Base-by-base conservation (phyloP, 306 rosid genomes). In the Dalbergia cochinchinensis region DNA sequence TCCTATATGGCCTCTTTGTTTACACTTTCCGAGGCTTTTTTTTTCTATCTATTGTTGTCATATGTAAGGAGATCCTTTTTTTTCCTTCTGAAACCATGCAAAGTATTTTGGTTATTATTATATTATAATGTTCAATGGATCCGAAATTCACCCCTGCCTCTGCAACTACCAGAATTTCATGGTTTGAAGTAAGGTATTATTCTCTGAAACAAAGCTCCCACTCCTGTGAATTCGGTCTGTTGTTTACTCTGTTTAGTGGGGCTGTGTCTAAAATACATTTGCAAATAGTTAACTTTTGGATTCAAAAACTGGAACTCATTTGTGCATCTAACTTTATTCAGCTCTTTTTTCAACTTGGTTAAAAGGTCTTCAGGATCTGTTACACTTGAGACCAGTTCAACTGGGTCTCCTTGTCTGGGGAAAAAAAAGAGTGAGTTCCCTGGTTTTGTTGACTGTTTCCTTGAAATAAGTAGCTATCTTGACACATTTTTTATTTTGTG, bases 151-250 rank as follows among this genome's bases (percentile, higher is more conserved):
- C 72, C 79, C 58, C 75, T 74, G 68, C 39, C 74, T 78, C 92
- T 85, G 92, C 85, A 61, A 69, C 67, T 86, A 88, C 81, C 91
- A 82, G 86, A 88, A 86, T 85, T 89, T 87, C 84, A 87, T 83
- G 90, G 79, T 58, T 78, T 83, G 85, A 77, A 72, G 65, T 69
- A 74, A 83, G 80, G 83, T 79, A 78, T 68, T 78, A 51, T 71
- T 87, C 79, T 73, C 78, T 67, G 58, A 64, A 71, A 67, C 78
- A 66, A 37, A 69, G 65, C 80, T 85, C 62, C 69, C 68, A 65
- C 57, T 72, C 73, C 76, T 62, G 80, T 85, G 54, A 82, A 69
- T 74, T 86, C 83, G 78, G 74, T 85, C 71, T 78, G 50, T 47
- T 67, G 7, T 77, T 37, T 64, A 39, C 78, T 67, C 72, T 72